Percentiles rank a stretch among this genome's conserved stretches.
Conservation (phyloP, 2,329 filamentous ascomycete species). For the Lachnellula occidentalis region DNA sequence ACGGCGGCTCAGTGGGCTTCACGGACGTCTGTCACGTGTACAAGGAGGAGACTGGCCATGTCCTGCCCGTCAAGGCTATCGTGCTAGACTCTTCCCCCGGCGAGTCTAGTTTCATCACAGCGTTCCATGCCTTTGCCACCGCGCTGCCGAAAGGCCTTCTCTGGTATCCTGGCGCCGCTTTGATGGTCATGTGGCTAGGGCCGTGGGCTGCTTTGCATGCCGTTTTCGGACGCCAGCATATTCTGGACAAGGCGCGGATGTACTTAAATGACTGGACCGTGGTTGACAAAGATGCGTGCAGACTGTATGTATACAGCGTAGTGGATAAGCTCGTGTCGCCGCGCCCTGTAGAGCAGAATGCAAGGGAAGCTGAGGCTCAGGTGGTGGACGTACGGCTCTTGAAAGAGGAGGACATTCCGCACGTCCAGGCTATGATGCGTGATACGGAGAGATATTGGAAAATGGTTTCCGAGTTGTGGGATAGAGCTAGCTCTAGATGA, state of each 20-base stretch:
- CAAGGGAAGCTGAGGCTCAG: constrained; percentile 7
- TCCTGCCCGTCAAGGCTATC: constrained; percentile 7
- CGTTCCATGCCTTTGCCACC: background rate
- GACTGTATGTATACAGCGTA: constrained; percentile 22
- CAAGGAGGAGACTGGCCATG: background rate
- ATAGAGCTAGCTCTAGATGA: background rate
- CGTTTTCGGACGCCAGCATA: constrained; percentile 1
- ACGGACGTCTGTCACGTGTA: constrained; percentile 9
- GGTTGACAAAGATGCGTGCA: constrained; percentile 13
- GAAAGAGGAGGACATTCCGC: constrained; percentile 11
- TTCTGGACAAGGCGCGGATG: constrained; percentile 3
- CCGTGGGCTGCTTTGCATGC: background rate
- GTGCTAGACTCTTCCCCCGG: constrained; percentile 16
- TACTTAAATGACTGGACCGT: constrained; percentile 12
- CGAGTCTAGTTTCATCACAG: background rate
- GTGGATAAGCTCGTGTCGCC: constrained; percentile 14
- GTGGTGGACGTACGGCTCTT: constrained; percentile 8
- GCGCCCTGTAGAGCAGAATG: constrained; percentile 16
- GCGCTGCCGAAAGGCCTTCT: constrained; percentile 1
- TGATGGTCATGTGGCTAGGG: background rate
- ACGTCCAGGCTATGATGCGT: constrained; percentile 18
- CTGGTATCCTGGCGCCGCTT: constrained; percentile 2
- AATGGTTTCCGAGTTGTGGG: constrained; percentile 10
- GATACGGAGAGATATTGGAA: constrained; percentile 19
- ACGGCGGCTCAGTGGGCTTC: constrained; percentile 12